These are phyloP conservation scores for Trichocladium uniseriatum DNA, from an alignment of 495 filamentous ascomycete species.

Conservation along the genomic window DNA sequence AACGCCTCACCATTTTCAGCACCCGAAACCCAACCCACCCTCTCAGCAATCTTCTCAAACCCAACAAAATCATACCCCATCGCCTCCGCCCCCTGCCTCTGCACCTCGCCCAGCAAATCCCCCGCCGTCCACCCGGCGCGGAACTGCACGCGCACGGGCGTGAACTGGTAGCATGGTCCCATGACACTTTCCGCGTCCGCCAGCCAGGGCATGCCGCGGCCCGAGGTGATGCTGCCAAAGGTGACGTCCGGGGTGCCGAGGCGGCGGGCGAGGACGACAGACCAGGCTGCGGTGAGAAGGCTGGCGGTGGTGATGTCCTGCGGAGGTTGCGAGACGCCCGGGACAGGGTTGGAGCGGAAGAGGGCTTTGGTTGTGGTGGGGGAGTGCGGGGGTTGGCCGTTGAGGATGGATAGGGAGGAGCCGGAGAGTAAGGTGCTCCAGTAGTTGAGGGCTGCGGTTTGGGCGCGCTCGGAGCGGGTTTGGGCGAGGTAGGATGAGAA, in stretches of 20 bases:
- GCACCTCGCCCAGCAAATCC: slow-evolving; percentile 28
- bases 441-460: slow-evolving; percentile 38
- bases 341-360: slow-evolving; percentile 26
- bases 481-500: slow-evolving; percentile 53
- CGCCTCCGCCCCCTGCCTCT: slow-evolving; percentile 31
- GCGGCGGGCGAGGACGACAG: slow-evolving; percentile 46
- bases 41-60: slow-evolving; percentile 24
- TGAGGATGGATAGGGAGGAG: slow-evolving; percentile 41
- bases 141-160: slow-evolving; percentile 31
- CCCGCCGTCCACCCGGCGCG: slow-evolving; percentile 13
- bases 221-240: slow-evolving; percentile 53
- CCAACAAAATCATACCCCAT: slow-evolving; percentile 31
- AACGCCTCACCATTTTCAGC: slow-evolving; percentile 15
- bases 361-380: slow-evolving; percentile 15
- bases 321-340: slow-evolving; percentile 20
- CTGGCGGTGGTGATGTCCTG: slow-evolving; percentile 46
- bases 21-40: slow-evolving; percentile 7
- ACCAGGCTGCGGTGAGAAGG: slow-evolving; percentile 55
- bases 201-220: slow-evolving; percentile 45
- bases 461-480: slow-evolving; percentile 17
- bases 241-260: slow-evolving; percentile 42
- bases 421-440: slow-evolving; percentile 48
- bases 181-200: slow-evolving; percentile 37
- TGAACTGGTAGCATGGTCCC: slow-evolving; percentile 38
- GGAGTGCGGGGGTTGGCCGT: slow-evolving; percentile 22